Evolutionary conservation across 371 early-diverging fungal species (phyloP), one percentile per base, ranked within the genome.

Genomic region (Synchytrium microbalum): DNA sequence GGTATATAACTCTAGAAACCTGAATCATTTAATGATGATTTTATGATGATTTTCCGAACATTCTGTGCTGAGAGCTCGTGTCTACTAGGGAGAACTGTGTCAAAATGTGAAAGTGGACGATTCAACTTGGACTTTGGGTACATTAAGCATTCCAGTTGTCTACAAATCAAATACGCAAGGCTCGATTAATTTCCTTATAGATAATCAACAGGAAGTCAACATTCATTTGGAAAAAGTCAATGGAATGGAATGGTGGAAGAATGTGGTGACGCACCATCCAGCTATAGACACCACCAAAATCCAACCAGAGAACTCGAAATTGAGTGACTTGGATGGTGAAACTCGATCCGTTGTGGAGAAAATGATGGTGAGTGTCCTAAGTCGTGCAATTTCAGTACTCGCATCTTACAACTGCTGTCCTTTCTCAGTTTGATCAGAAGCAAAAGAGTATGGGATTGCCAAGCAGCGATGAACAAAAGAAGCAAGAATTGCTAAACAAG

Each of bases 211-310:
- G 31, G 89, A 90, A 73, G 67, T 94, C 8, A 64, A 75, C 14
- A 80, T 94, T 30, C 90, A 92, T 61, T 70, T 94, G 59, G 95
- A 94, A 73, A 94, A 94, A 72, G 66, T 78, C 30, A 92, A 91
- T 69, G 73, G 82, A 32, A 81, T 82, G 78, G 87, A 92, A 66
- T 95, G 95, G 95, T 95, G 95, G 95, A 85, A 89, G 69, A 82
- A 87, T 72, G 92, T 93, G 25, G 82, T 92, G 2, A 81, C 84
- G 19, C 83, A 84, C 29, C 89, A 90, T 64, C 90, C 92, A 51
- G 84, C 83, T 31, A 89, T 94, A 61, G 91, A 94, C 64, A 92
- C 92, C n/a, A 83, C 89, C 64, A 89, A 88, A 71, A 90, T 93
- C 63, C 82, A 86, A 64, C 95, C 95, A 3, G 93, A 93, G 68